Evolutionary conservation across 768 basidiomycete species (phyloP), one percentile per base, ranked within the genome.

Genomic region (Boletus coccyginus): DNA sequence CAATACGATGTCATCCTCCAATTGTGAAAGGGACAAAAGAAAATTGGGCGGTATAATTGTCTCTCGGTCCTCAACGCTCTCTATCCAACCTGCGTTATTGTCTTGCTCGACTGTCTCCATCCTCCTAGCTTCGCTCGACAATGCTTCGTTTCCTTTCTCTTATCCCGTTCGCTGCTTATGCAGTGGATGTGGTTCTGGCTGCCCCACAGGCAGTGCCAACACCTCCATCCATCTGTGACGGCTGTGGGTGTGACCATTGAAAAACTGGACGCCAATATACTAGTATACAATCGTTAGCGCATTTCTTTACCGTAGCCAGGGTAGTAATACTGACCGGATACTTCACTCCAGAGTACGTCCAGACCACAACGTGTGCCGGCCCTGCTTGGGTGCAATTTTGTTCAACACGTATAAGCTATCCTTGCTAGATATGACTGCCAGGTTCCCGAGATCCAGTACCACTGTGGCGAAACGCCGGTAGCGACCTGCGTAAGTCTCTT

Each of bases 281-380:
- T 58, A 10, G 54, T 67, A 38, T 66, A 60, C 49, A 60, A 64
- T 32, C 60, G 60, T 67, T 4, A 21, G 57, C 39, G 3, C 38
- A 19, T 36, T 41, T 50, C 27, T 32, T 48, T 14, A 7, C 14
- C 38, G 13, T 35, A 24, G 3, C 36, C 6, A 16, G 19, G 7
- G 4, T 5, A 19, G 14, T 41, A 12, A 11, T 19, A 14, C 38
- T 61, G 38, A 54, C 31, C 3, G 16, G 35, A 33, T 17, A 7
- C 12, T 17, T 14, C 5, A 17, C 13, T n/a, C 39, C 31, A 67
- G 64, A 61, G 50, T 62, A 58, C 24, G 53, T 62, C 12, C 17
- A n/a, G 7, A 53, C 35, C 1, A 49, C 50, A 5, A 14, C 17
- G 2, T 66, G 66, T n/a, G n/a, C n/a, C 4, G 60, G 62, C 6